Evolutionary conservation across 495 filamentous ascomycete genomes (phyloP).

Genomic region (Tuber brumale): DNA sequence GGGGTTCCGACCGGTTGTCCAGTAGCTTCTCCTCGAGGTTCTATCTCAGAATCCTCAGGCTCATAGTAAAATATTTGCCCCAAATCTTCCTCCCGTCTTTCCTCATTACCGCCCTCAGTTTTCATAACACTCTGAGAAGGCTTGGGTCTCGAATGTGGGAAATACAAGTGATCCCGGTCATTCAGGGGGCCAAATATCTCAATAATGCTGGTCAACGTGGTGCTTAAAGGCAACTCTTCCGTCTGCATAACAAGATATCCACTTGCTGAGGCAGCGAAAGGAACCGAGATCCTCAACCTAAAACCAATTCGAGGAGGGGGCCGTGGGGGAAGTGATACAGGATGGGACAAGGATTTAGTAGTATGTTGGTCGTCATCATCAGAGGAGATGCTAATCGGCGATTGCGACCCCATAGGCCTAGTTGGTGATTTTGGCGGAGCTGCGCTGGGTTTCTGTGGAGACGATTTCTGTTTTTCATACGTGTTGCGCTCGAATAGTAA

Average conservation of each 20-base stretch:
- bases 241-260: constrained; percentile 30
- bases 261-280: constrained; percentile 12
- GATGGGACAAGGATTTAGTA: constrained; percentile 17
- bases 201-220: constrained; percentile 33
- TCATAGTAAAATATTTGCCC: constrained; percentile 38
- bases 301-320: constrained; percentile 39
- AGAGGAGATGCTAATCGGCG: constrained; percentile 35
- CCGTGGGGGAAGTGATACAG: constrained; percentile 34
- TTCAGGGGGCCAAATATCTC: constrained; percentile 30
- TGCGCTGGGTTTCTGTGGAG: constrained; percentile 11
- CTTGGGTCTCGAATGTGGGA: constrained; percentile 35
- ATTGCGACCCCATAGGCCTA: constrained; percentile 18
- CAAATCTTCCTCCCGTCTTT: neutral
- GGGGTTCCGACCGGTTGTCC: neutral
- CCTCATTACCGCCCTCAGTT: constrained; percentile 27
- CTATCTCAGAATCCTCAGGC: constrained; percentile 19
- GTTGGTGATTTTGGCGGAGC: constrained; percentile 11
- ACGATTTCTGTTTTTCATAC: constrained; percentile 27
- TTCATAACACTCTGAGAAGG: constrained; percentile 24
- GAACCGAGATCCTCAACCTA: constrained; percentile 31
- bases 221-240: constrained; percentile 35
- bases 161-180: constrained; percentile 38
- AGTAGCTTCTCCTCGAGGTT: constrained; percentile 5
- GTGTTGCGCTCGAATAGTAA: constrained; percentile 28
- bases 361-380: constrained; percentile 26